Evolutionary conservation across 2,329 filamentous ascomycete genomes (phyloP), one percentile per base, ranked within the genome.

Genomic region (Fusarium denticulatum): DNA sequence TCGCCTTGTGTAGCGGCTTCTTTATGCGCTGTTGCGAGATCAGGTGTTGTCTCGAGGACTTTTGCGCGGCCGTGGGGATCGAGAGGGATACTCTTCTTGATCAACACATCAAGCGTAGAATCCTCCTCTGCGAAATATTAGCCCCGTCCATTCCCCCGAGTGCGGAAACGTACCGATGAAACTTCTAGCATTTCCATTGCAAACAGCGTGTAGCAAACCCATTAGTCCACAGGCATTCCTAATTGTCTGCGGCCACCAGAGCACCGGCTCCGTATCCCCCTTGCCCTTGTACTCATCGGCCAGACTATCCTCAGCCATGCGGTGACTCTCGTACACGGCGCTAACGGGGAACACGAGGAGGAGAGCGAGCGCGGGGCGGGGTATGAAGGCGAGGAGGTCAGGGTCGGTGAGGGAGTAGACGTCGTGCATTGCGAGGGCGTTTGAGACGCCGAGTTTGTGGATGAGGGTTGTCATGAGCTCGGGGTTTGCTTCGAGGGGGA

Each of bases 241-340:
- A 77, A 98, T 98, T 0, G 95, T 98, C 85, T 98, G 96, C 76
- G 90, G 93, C 87, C 95, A 98, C 96, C 96, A 99, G 13, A 97
- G 79, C 0, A 98, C 94, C 10, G 94, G 92, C 79, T 98, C 94
- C 0, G 78, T 79, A 2, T 88, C 83, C 3, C 95, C 95, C 24
- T 86, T 87, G 47, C 92, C 93, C 1, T 81, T 80, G 84, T 97
- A 97, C 43, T 91, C 89, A 5, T 84, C 74, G 46, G 85, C 85
- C 28, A 87, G 81, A 57, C 85, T 85, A 83, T 98, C 95, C 85
- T 97, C 95, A 47, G 89, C 86, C 64, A 88, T 82, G 37, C 95
- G 92, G 80, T 92, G 90, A 68, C 87, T 88, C 84, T 97, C 93
- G 87, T 97, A 98, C 46, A 89, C 88, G 55, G 90, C 86, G 60